phyloP scores from a whole-genome alignment of 202 grass and related monocot species.

The Brachypodium distachyon region DNA sequence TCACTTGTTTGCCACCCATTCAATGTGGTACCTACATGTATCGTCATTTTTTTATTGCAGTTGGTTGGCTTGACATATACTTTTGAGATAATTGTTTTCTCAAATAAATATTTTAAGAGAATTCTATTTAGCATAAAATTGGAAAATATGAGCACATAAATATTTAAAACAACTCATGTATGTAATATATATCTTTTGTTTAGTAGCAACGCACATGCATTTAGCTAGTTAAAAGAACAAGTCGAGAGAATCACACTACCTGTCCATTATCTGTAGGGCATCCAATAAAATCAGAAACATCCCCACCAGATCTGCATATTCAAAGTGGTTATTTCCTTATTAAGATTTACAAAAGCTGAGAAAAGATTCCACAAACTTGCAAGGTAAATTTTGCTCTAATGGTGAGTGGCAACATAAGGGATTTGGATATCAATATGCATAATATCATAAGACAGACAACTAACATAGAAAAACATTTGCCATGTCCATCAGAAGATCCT shows the following conservation, averaged over 20 bases:
- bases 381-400: background rate
- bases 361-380: background rate
- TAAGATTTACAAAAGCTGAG: background rate
- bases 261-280: constrained; percentile 11
- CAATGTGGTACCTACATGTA: no score
- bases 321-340: background rate
- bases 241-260: background rate
- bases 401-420: background rate
- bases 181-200: no score
- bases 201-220: no score
- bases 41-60: no score
- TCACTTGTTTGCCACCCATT: no score
- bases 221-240: background rate
- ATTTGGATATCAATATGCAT: background rate
- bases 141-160: no score
- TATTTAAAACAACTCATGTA: no score
- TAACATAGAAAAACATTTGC: background rate
- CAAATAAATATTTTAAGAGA: no score
- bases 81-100: no score
- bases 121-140: no score
- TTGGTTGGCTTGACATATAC: no score
- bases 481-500: background rate
- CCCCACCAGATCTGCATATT: constrained; percentile 11
- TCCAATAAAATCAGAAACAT: background rate
- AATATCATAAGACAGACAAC: background rate